phyloP scores from a whole-genome alignment of 192 early-diverging fungal genomes.

The Radiomyces spectabilis region DNA sequence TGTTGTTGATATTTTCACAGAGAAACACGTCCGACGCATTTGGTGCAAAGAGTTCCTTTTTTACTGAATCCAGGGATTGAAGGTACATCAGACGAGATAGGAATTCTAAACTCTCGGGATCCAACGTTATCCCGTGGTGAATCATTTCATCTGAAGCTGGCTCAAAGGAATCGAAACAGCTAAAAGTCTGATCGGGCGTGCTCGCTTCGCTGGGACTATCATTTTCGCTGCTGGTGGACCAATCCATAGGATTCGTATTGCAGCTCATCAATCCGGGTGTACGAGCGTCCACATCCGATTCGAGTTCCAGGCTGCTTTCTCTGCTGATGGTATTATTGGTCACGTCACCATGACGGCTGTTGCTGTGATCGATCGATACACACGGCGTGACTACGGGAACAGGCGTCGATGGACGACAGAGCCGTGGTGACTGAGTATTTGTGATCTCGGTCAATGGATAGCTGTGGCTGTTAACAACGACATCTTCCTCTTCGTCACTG shows the following conservation, averaged over 20 bases:
- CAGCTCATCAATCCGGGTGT: background rate
- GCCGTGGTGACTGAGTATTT: slow-evolving; percentile 6
- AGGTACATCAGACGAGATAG: slow-evolving; percentile 1
- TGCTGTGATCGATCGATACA: background rate
- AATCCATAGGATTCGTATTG: background rate
- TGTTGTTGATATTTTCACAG: slow-evolving; percentile 5
- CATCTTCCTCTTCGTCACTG: slow-evolving; percentile 15
- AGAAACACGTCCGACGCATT: slow-evolving; percentile 4
- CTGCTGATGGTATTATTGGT: background rate
- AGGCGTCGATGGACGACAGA: background rate
- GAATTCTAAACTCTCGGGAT: background rate
- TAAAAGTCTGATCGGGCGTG: slow-evolving; percentile 4
- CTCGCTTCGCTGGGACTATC: slow-evolving; percentile 13
- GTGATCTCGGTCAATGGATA: slow-evolving; percentile 6
- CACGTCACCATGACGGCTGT: no score
- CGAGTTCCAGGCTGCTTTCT: background rate
- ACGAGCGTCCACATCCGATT: slow-evolving; percentile 3
- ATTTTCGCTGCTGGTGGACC: background rate
- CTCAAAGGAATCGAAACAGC: background rate
- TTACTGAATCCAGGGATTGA: background rate
- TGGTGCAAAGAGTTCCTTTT: background rate
- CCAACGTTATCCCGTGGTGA: background rate
- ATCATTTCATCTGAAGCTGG: background rate
- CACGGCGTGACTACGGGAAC: slow-evolving; percentile 3
- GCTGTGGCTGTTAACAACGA: no score